Evolutionary conservation across 352 stramenopile species (phyloP).

Genomic region (Aphanomyces cochlioides): DNA sequence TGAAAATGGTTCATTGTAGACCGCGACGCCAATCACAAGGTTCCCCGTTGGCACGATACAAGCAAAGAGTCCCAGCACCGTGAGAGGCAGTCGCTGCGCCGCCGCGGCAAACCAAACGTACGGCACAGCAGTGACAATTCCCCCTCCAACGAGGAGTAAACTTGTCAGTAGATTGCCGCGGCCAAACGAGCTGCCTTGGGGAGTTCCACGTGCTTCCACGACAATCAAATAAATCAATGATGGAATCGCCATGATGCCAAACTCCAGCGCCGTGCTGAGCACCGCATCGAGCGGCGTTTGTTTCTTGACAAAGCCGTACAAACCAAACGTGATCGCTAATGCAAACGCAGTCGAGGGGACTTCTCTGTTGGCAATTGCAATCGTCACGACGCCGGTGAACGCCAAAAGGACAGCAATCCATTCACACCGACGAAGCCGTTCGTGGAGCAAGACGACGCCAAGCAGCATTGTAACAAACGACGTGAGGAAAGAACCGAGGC

Average conservation of each 20-base stretch:
- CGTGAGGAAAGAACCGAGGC: constrained; percentile 15
- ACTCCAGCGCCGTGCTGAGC: constrained; percentile 17
- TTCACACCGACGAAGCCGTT: neutral
- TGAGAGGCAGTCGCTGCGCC: constrained; percentile 2
- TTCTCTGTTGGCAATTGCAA: constrained; percentile 18
- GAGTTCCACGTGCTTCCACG: neutral
- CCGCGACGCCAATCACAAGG: neutral
- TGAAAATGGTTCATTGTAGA: constrained; percentile 13
- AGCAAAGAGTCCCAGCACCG: neutral
- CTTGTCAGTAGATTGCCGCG: constrained; percentile 1
- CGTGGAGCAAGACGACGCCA: constrained; percentile 20
- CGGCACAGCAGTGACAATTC: neutral
- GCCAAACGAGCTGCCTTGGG: neutral
- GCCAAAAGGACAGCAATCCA: neutral
- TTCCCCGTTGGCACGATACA: neutral
- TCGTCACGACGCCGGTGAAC: neutral
- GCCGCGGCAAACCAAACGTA: neutral
- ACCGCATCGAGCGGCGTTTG: constrained; percentile 8
- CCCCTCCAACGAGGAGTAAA: constrained; percentile 2
- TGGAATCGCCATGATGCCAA: constrained; percentile 1
- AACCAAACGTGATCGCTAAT: constrained; percentile 11
- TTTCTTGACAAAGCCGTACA: constrained; percentile 28
- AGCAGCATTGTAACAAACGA: constrained; percentile 24
- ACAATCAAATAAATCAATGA: constrained; percentile 13
- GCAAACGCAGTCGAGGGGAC: constrained; percentile 21